Evolutionary conservation across 2,329 filamentous ascomycete genomes (phyloP).

Genomic region (Penicillium crustosum): DNA sequence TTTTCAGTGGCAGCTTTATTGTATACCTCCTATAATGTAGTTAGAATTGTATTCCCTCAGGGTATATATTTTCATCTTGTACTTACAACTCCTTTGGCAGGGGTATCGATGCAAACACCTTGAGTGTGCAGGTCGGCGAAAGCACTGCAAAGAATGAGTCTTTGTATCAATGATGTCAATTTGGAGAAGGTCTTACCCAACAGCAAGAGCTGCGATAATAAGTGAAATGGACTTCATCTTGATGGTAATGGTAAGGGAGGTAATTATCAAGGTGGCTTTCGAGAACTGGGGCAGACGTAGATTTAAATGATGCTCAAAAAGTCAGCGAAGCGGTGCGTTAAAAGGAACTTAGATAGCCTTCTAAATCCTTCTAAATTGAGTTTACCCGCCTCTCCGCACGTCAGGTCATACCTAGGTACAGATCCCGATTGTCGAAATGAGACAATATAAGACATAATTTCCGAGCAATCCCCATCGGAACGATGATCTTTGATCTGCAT

Average conservation of each 20-base stretch:
- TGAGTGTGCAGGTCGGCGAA: background rate
- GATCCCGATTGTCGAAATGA: background rate
- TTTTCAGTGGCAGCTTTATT: background rate
- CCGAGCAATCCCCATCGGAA: background rate
- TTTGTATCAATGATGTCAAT: background rate
- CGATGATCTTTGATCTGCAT: background rate
- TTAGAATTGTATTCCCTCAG: background rate
- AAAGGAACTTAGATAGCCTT: background rate
- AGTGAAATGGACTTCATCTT: background rate
- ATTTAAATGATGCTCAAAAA: background rate
- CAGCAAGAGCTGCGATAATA: background rate
- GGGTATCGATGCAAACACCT: background rate
- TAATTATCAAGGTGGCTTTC: background rate
- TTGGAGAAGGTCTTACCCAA: background rate
- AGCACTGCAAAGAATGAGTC: background rate
- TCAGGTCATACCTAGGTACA: background rate
- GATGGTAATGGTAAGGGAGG: background rate
- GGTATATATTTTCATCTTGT: background rate
- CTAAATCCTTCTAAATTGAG: background rate
- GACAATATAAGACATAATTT: background rate
- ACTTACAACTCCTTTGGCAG: background rate
- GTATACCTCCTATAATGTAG: background rate
- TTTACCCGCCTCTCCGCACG: background rate
- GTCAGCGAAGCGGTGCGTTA: background rate
- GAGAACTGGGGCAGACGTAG: background rate